phyloP scores from a whole-genome alignment of 495 filamentous ascomycete species.

The Aspergillus conjunctus region DNA sequence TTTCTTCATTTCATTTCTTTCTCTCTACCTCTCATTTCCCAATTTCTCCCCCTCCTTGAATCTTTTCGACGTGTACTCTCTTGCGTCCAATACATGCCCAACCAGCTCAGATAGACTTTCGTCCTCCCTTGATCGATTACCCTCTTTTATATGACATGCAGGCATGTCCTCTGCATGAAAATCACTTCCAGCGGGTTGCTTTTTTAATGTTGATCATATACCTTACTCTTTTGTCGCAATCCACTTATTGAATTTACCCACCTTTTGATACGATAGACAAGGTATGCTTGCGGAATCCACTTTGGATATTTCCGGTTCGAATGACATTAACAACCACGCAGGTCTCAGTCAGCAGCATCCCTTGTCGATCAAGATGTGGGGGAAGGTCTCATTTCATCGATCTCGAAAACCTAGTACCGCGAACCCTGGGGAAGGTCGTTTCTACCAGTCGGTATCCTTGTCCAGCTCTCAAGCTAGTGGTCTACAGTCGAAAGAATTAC shows the following conservation, averaged over 20 bases:
- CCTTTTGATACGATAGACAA: conserved; percentile 8
- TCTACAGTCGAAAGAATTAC: conserved; percentile 36
- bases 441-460: conserved; percentile 24
- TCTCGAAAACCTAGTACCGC: conserved; percentile 46
- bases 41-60: neutral
- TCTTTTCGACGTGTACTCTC: neutral
- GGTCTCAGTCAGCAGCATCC: neutral
- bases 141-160: conserved; percentile 18
- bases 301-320: no score
- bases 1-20: conserved; percentile 5
- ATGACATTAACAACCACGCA: neutral
- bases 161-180: conserved; percentile 23
- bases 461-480: conserved; percentile 13
- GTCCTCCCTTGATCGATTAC: conserved; percentile 13
- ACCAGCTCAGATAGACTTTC: neutral
- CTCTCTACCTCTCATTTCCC: conserved; percentile 1
- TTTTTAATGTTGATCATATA: conserved; percentile 17
- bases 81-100: conserved; percentile 7
- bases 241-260: neutral
- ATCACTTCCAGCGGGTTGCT: neutral
- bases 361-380: conserved; percentile 44
- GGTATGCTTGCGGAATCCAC: neutral
- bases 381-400: conserved; percentile 42
- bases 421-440: conserved; percentile 37
- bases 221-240: conserved; percentile 3